phyloP scores from a whole-genome alignment of 139 green algal species.

The Ulvella scutata region DNA sequence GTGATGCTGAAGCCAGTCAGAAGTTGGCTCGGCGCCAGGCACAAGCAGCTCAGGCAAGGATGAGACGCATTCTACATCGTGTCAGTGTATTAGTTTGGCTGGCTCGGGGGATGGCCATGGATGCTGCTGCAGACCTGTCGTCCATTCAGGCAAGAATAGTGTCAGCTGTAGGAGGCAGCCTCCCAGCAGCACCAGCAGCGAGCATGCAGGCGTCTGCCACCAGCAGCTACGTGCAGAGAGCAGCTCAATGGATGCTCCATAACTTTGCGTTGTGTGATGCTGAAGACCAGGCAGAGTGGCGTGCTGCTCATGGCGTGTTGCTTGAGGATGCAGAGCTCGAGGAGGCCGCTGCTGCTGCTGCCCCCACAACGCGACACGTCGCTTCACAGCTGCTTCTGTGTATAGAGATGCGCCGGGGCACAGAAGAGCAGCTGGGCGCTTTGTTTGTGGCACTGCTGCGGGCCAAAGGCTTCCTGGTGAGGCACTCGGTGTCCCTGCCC shows the following conservation, averaged over 20 bases:
- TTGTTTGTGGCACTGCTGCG: slow-evolving; percentile 60
- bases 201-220: too few relatives aligned
- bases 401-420: slow-evolving; percentile 8
- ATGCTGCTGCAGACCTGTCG: background rate
- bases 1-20: too few relatives aligned
- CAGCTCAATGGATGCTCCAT: background rate
- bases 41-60: background rate
- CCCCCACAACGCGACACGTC: background rate
- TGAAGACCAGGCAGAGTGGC: too few relatives aligned
- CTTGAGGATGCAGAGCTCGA: background rate
- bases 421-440: slow-evolving; percentile 34
- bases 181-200: too few relatives aligned
- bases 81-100: background rate
- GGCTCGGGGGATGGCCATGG: background rate
- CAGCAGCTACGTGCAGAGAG: too few relatives aligned
- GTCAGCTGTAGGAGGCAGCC: background rate
- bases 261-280: background rate
- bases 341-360: background rate
- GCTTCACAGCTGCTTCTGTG: background rate
- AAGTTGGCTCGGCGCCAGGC: too few relatives aligned
- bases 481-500: slow-evolving; percentile 14
- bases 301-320: too few relatives aligned
- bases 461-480: slow-evolving; percentile 28
- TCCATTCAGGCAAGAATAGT: background rate
- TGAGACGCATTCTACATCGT: background rate